Evolutionary conservation across 345 rosid genomes (phyloP), one percentile per base, ranked within the genome.

Genomic region (Chamaenerion angustifolium): DNA sequence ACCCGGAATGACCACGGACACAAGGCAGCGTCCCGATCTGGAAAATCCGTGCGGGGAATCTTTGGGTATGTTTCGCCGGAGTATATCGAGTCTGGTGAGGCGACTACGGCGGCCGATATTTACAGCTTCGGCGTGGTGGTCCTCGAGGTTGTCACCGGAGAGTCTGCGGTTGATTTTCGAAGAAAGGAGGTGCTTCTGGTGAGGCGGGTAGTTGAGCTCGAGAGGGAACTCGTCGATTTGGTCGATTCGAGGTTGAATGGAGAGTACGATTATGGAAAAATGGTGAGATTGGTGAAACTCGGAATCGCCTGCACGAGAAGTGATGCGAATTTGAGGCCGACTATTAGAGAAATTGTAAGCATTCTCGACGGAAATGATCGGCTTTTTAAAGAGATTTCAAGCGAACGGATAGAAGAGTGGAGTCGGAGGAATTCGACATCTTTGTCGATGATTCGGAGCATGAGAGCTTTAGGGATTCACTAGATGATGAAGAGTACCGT

Each of bases 21-120:
- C 66, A 76, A 65, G 17, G 77, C 81, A 10, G 80, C 71, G 8
- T 40, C 47, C 0, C 14, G 59, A 45, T 63, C 56, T 49, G 70
- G 64, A 42, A 80, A 65, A 57, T 84, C 96, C 0, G 95, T 77
- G 10, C 78, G 85, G 55, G 98, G 98, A 47, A 92, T 87, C 55
- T 92, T 92, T 5, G 95, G 96, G 19, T 87, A 92, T 67, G 72
- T 92, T 85, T 77, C 98, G 40, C 98, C 98, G 0, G 98, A 92
- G 60, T 92, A 87, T 64, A 74, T 92, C 40, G 88, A 84, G 47
- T 73, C 83, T 0, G 98, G 96, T 0, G 93, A 92, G 64, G 95
- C 82, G 40, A 82, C 95, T 21, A 64, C 98, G 8, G 66, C 71
- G 66, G 88, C 82, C 0, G 98, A 92, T 68, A 77, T 92, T 4